These are phyloP conservation scores for Turnera subulata DNA, from an alignment of 345 rosid genomes.

Conservation along the genomic window DNA sequence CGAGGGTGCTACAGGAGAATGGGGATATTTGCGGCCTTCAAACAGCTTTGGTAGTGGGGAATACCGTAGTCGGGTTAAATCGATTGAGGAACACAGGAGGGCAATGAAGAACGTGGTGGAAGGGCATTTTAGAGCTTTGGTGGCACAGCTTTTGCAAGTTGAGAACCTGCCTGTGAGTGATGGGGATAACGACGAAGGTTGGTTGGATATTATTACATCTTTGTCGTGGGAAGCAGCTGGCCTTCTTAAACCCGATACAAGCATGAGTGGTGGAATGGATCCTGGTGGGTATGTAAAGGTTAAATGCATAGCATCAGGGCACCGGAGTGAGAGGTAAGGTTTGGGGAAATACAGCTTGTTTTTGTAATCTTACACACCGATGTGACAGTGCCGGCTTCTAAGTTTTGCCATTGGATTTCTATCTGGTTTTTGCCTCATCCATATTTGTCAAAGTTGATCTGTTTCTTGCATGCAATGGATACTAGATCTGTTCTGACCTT, in stretches of 20 bases:
- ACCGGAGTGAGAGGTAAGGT: constrained; percentile 68
- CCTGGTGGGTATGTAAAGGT: constrained; percentile 97
- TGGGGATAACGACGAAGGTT: constrained; percentile 56
- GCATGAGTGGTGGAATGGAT: constrained; percentile 95
- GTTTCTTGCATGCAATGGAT: too few species aligned
- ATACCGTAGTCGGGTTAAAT: constrained; percentile 47
- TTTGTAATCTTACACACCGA: background rate
- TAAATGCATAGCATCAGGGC: constrained; percentile 86
- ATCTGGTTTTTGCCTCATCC: background rate
- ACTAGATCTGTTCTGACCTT: too few species aligned
- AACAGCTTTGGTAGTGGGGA: constrained; percentile 75
- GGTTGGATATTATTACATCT: constrained; percentile 86
- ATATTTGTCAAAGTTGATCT: background rate
- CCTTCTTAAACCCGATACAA: constrained; percentile 83
- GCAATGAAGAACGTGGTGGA: constrained; percentile 80
- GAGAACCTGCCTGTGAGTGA: constrained; percentile 62
- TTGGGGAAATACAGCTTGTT: background rate
- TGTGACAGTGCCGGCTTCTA: too few species aligned
- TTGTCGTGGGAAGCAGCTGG: constrained; percentile 96
- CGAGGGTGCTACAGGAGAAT: constrained; percentile 66
- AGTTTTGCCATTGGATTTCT: background rate
- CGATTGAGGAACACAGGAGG: constrained; percentile 69
- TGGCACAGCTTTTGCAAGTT: constrained; percentile 82
- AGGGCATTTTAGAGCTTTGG: constrained; percentile 90
- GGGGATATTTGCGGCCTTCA: constrained; percentile 64